A percentile compares a stretch with the other conserved stretches of the same genome.
These are phyloP conservation scores for Lignosus rhinocerotis DNA, from an alignment of 1,284 basidiomycete species.

Conservation along the genomic window DNA sequence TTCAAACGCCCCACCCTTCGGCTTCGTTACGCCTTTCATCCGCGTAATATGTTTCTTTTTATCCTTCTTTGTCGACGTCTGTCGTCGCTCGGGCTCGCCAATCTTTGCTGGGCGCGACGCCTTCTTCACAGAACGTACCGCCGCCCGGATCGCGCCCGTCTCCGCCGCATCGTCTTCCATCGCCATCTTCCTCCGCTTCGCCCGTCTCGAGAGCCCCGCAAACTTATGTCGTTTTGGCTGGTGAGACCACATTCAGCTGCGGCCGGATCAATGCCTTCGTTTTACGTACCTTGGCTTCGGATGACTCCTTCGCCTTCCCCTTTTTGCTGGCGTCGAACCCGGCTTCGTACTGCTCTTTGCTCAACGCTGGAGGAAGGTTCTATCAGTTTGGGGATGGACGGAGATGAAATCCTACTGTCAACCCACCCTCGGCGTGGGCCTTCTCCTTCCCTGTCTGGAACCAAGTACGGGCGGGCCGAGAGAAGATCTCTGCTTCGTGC, in stretches of 20 bases:
- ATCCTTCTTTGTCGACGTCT: slow-evolving; percentile 22
- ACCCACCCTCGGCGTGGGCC: slow-evolving; percentile 72
- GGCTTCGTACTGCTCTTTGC: slow-evolving; percentile 72
- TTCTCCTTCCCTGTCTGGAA: slow-evolving; percentile 94
- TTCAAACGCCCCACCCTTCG: slow-evolving; percentile 31
- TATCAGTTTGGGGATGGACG: not conserved
- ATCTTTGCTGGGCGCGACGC: slow-evolving; percentile 60
- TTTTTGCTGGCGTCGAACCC: slow-evolving; percentile 39
- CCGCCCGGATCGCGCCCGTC: slow-evolving; percentile 58
- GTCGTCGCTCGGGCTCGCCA: slow-evolving; percentile 36
- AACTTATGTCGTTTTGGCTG: slow-evolving; percentile 76
- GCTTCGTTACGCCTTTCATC: slow-evolving; percentile 19
- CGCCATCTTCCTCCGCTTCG: slow-evolving; percentile 85
- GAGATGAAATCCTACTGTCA: slow-evolving; percentile 7
- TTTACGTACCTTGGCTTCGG: slow-evolving; percentile 35
- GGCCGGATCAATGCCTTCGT: slow-evolving; percentile 12
- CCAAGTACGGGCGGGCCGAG: slow-evolving; percentile 95
- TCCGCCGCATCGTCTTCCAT: slow-evolving; percentile 74
- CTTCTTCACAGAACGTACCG: slow-evolving; percentile 87
- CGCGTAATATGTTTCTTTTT: slow-evolving; percentile 27
- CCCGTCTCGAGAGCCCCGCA: slow-evolving; percentile 80
- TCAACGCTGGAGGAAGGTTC: slow-evolving; percentile 49
- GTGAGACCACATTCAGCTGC: slow-evolving; percentile 15
- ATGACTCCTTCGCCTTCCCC: slow-evolving; percentile 26
- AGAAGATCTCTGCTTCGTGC: slow-evolving; percentile 93